Percentiles rank a stretch among this genome's conserved stretches.
Evolutionary conservation across 2,329 filamentous ascomycete species (phyloP).

Genomic region (Hortaea sp.): DNA sequence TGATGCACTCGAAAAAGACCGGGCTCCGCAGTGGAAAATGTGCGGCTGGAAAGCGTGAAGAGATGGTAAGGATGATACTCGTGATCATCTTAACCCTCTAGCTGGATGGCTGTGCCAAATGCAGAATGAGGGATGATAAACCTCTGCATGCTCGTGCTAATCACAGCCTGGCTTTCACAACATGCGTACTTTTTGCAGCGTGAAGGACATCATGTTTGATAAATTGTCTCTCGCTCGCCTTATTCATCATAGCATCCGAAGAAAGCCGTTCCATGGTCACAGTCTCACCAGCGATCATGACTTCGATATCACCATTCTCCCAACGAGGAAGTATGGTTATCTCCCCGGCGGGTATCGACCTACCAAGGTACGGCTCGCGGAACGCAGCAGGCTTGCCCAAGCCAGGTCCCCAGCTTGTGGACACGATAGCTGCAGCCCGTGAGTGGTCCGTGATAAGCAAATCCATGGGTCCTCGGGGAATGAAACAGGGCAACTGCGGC

Average conservation of each 20-base stretch:
- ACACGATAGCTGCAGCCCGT: not conserved
- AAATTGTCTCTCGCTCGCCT: not conserved
- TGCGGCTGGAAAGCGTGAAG: no score
- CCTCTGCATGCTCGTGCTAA: no score
- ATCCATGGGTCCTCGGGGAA: conserved; percentile 5
- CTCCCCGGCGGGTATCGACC: conserved; percentile 1
- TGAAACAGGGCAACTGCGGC: conserved; percentile 1
- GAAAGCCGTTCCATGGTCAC: conserved; percentile 1
- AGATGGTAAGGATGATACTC: no score
- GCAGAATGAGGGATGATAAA: no score
- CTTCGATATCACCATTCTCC: conserved; percentile 6
- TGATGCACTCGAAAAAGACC: no score
- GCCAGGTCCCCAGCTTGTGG: conserved; percentile 2
- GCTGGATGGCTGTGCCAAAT: no score
- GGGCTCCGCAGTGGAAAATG: no score
- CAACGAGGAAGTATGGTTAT: conserved; percentile 2
- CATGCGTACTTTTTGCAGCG: not conserved
- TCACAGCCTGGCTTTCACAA: not conserved
- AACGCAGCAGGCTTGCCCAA: not conserved
- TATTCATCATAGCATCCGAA: not conserved
- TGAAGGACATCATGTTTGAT: conserved; percentile 3
- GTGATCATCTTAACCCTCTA: no score
- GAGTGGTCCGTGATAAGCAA: conserved; percentile 5
- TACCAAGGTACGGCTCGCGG: conserved; percentile 5
- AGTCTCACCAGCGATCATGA: conserved; percentile 5